Evolutionary conservation across 768 basidiomycete species (phyloP).

Genomic region (Kwoniella newhampshirensis): DNA sequence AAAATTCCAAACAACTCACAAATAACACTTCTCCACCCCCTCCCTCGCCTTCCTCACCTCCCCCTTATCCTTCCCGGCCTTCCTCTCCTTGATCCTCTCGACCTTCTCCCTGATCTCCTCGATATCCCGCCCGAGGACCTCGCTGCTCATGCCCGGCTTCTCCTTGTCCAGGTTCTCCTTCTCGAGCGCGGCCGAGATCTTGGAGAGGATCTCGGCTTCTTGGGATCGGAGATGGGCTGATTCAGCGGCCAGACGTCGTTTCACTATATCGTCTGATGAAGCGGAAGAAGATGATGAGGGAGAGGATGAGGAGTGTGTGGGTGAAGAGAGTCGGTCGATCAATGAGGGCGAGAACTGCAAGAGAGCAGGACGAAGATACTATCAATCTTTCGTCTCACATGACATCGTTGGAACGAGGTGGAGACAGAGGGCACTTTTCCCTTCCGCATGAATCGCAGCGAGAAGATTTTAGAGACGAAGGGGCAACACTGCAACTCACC

Average conservation of each 20-base stretch:
- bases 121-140: conserved; percentile 51
- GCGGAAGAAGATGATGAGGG: conserved; percentile 9
- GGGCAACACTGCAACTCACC: conserved; percentile 44
- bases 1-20: too few relatives aligned
- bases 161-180: conserved; percentile 53
- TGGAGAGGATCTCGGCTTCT: conserved; percentile 48
- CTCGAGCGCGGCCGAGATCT: conserved; percentile 51
- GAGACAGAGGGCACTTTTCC: too few relatives aligned
- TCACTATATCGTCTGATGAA: conserved; percentile 39
- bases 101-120: conserved; percentile 54
- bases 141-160: conserved; percentile 46
- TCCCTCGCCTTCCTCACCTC: conserved; percentile 43
- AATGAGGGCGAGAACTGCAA: conserved; percentile 52
- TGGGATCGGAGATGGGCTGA: conserved; percentile 49
- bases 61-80: conserved; percentile 23
- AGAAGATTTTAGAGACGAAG: not conserved
- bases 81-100: conserved; percentile 42
- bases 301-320: conserved; percentile 21
- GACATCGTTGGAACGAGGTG: too few relatives aligned
- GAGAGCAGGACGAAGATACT: not conserved
- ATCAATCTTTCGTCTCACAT: not conserved
- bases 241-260: conserved; percentile 44
- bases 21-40: conserved; percentile 49
- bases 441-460: too few relatives aligned
- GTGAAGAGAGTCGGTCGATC: conserved; percentile 48